Conservation (phyloP, 2,329 filamentous ascomycete genomes). For the Fusarium miscanthi region DNA sequence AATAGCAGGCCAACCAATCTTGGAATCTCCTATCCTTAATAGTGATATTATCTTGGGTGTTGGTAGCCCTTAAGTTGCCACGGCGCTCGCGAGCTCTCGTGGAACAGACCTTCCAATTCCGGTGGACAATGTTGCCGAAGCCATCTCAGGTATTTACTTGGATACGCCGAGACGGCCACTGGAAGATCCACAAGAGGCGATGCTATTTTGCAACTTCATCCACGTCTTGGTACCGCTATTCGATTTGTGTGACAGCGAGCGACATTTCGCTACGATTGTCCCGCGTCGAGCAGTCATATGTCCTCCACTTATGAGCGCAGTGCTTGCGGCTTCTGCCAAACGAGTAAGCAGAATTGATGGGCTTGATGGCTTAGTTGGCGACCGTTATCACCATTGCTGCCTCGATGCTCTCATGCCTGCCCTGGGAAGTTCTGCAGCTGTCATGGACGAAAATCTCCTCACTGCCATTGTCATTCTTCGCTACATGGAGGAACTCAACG, state of each 20-base stretch:
- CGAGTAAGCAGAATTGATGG: conserved; percentile 36
- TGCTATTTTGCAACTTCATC: conserved; percentile 45
- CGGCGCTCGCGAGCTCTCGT: conserved; percentile 20
- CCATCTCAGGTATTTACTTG: conserved; percentile 40
- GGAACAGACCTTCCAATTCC: conserved; percentile 13
- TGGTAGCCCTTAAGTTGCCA: conserved; percentile 5
- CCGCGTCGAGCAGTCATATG: conserved; percentile 44
- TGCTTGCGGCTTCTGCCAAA: conserved; percentile 46
- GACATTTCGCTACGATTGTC: conserved; percentile 46
- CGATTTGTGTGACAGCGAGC: conserved; percentile 45
- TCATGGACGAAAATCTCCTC: conserved; percentile 47
- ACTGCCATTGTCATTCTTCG: conserved; percentile 48
- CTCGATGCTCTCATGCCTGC: conserved; percentile 45
- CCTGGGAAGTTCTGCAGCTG: conserved; percentile 40
- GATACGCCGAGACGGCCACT: conserved; percentile 39
- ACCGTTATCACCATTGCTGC: conserved; percentile 46
- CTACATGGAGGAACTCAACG: conserved; percentile 46
- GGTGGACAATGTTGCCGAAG: conserved; percentile 27
- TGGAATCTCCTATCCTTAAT: conserved; percentile 4
- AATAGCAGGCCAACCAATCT: conserved; percentile 50
- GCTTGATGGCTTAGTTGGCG: conserved; percentile 40
- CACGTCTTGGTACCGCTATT: conserved; percentile 44
- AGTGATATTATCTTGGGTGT: conserved; percentile 12
- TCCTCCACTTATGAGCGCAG: conserved; percentile 45
- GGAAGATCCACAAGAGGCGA: conserved; percentile 43